These are phyloP conservation scores for Coemansia sp. DNA, from an alignment of 192 early-diverging fungal species.

Conservation along the genomic window DNA sequence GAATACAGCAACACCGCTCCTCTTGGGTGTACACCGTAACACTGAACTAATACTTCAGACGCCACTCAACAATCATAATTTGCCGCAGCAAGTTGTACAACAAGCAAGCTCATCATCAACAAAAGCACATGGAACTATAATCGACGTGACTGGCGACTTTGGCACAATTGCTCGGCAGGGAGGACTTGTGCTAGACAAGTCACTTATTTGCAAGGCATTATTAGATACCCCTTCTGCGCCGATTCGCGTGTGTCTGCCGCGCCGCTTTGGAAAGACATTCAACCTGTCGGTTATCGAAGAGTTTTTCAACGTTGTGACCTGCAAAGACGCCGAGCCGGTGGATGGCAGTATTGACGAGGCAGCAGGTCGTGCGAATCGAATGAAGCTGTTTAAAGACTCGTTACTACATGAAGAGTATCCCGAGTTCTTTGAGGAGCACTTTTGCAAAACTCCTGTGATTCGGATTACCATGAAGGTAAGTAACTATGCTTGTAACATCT, in stretches of 20 bases:
- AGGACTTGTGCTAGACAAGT: constrained; percentile 11
- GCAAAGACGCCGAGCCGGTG: too few relatives aligned
- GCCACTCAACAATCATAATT: not conserved
- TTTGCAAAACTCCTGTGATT: too few relatives aligned
- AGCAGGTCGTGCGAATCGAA: too few relatives aligned
- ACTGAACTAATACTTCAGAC: not conserved
- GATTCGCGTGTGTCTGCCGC: not conserved
- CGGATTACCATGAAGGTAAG: too few relatives aligned
- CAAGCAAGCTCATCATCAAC: constrained; percentile 1
- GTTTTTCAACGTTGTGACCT: constrained; percentile 34
- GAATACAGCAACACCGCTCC: too few relatives aligned
- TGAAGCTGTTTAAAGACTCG: too few relatives aligned
- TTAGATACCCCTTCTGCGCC: not conserved
- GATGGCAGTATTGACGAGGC: too few relatives aligned
- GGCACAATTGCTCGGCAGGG: constrained; percentile 1
- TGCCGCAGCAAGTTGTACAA: not conserved
- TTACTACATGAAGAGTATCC: too few relatives aligned
- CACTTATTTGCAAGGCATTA: constrained; percentile 14
- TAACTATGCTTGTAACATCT: too few relatives aligned
- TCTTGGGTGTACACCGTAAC: too few relatives aligned
- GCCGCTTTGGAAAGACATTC: constrained; percentile 22
- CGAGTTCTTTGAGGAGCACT: too few relatives aligned
- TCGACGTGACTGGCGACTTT: constrained; percentile 6
- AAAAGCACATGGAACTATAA: constrained; percentile 5
- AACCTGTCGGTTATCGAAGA: constrained; percentile 23